Conservation (phyloP, 306 rosid species). For the Acacia confusa region DNA sequence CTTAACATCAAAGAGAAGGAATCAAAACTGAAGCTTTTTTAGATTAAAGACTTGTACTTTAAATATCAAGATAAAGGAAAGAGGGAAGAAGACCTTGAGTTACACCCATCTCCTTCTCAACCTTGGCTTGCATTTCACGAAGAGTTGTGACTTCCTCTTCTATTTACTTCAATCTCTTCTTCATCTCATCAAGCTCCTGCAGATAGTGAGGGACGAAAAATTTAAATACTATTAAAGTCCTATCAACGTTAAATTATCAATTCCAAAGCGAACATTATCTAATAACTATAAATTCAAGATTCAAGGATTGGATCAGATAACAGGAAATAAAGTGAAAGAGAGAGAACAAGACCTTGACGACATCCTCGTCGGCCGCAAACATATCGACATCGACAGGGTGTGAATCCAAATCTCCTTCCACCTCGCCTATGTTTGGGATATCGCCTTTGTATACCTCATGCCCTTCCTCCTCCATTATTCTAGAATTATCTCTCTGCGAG, state of each 20-base stretch:
- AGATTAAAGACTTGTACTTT: background rate
- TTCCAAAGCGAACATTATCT: too few species aligned
- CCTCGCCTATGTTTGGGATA: constrained; percentile 58
- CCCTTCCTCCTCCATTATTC: constrained; percentile 63
- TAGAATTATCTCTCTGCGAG: too few species aligned
- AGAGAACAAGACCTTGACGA: constrained; percentile 49
- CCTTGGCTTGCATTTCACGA: constrained; percentile 82
- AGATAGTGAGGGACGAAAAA: background rate
- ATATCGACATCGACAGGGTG: constrained; percentile 58
- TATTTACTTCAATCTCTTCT: constrained; percentile 73
- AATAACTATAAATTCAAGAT: too few species aligned
- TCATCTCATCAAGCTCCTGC: constrained; percentile 80
- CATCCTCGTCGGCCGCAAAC: constrained; percentile 62
- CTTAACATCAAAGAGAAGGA: background rate
- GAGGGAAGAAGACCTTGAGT: constrained; percentile 51
- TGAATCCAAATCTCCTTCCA: constrained; percentile 55
- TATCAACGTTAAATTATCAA: too few species aligned
- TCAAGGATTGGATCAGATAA: too few species aligned
- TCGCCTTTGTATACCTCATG: constrained; percentile 82
- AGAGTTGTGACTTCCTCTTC: constrained; percentile 81
- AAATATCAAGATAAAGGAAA: background rate
- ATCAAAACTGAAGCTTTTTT: background rate
- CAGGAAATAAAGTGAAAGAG: background rate
- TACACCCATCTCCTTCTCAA: constrained; percentile 82
- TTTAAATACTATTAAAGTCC: background rate